These are phyloP conservation scores for Wickerhamiella bombiphila DNA, from an alignment of 805 yeast species.

Conservation along the genomic window DNA sequence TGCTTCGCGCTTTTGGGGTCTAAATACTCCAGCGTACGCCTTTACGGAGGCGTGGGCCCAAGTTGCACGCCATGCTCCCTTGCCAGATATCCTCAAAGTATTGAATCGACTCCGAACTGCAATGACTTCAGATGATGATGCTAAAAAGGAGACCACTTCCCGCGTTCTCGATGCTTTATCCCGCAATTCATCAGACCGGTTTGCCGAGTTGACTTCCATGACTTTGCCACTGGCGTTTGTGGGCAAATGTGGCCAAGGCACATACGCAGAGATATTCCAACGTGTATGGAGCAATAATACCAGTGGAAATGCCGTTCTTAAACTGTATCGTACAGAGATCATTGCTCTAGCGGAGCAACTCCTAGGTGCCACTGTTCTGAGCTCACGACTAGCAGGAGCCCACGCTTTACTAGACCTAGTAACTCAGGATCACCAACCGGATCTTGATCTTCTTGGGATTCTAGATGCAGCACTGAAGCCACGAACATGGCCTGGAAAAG, in stretches of 20 bases:
- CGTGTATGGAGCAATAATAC: slow-evolving; percentile 68
- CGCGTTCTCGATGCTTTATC: slow-evolving; percentile 51
- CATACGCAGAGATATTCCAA: slow-evolving; percentile 36
- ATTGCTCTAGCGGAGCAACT: slow-evolving; percentile 34
- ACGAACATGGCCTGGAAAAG: slow-evolving; percentile 82
- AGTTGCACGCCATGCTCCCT: slow-evolving; percentile 45
- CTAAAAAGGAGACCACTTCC: slow-evolving; percentile 39
- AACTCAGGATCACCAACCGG: slow-evolving; percentile 20
- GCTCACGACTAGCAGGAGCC: slow-evolving; percentile 56
- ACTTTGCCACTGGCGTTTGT: slow-evolving; percentile 68
- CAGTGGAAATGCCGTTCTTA: slow-evolving; percentile 57
- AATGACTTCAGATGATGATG: slow-evolving; percentile 26
- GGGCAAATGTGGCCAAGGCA: too few species aligned
- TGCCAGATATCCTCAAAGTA: slow-evolving; percentile 39
- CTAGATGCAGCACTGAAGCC: slow-evolving; percentile 54
- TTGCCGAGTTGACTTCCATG: slow-evolving; percentile 43
- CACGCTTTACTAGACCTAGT: slow-evolving; percentile 38
- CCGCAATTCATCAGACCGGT: slow-evolving; percentile 52
- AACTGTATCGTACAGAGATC: slow-evolving; percentile 58
- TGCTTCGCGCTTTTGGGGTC: slow-evolving; percentile 44
- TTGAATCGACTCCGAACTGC: slow-evolving; percentile 31
- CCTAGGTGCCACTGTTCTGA: slow-evolving; percentile 44
- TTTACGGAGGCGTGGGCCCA: slow-evolving; percentile 75
- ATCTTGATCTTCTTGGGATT: slow-evolving; percentile 32
- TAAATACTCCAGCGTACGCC: slow-evolving; percentile 59